Evolutionary conservation across 257 asterid species (phyloP).

Genomic region (Plectranthus barbatus): DNA sequence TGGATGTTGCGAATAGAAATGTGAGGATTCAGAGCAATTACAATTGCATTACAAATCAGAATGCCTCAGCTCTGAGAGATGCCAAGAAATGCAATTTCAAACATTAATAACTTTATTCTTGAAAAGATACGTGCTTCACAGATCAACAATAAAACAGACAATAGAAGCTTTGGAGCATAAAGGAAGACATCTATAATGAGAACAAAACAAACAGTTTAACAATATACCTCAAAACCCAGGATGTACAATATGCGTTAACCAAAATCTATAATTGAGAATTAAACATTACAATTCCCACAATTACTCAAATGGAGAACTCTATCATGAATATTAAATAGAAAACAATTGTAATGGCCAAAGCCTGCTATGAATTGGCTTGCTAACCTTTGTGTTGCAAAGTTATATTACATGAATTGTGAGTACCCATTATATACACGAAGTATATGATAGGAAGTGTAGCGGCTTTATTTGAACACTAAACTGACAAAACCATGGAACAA

Average conservation of each 20-base stretch:
- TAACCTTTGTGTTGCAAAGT: too few relatives aligned
- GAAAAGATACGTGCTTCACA: neutral
- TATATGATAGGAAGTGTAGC: too few relatives aligned
- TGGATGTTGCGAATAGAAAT: neutral
- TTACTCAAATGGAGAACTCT: neutral
- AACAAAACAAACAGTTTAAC: neutral
- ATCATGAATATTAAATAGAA: neutral
- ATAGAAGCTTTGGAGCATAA: neutral
- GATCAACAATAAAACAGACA: neutral
- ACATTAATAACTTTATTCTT: neutral
- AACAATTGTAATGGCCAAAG: neutral
- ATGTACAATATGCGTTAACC: neutral
- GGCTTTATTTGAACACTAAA: neutral
- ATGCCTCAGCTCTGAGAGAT: neutral
- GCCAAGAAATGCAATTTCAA: neutral
- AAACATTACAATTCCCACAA: neutral
- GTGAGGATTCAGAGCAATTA: neutral
- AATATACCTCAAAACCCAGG: neutral
- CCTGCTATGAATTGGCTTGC: too few relatives aligned
- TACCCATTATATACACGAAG: neutral
- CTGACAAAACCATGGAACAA: neutral
- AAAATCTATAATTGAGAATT: neutral
- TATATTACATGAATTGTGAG: too few relatives aligned
- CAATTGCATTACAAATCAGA: neutral
- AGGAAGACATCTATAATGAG: neutral